phyloP scores from a whole-genome alignment of 371 early-diverging fungal species.

The Apophysomyces sp. region DNA sequence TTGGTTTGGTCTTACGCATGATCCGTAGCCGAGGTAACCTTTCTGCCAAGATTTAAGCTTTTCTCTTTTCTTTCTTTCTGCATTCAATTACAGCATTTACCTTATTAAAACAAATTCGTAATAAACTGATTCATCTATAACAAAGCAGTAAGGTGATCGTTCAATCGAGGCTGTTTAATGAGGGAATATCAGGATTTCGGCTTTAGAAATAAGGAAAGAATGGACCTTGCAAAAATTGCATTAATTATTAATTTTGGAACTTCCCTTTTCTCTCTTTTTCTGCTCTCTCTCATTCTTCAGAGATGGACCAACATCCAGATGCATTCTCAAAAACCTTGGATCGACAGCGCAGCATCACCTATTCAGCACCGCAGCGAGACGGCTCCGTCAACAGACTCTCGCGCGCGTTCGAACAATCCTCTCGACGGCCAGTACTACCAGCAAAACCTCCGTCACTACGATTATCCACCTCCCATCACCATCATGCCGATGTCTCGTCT shows the following conservation, averaged over 20 bases:
- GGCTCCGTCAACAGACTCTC: constrained; percentile 43
- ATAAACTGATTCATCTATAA: too few species aligned
- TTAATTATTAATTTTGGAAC: not conserved
- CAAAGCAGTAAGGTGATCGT: too few species aligned
- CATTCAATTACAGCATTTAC: not conserved
- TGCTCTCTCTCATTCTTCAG: not conserved
- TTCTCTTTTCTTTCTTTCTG: not conserved
- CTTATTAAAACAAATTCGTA: not conserved
- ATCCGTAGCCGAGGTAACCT: constrained; percentile 7
- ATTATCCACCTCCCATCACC: constrained; percentile 8
- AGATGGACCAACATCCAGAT: constrained; percentile 17
- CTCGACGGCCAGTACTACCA: constrained; percentile 25
- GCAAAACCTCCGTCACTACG: constrained; percentile 44
- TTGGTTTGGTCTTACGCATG: constrained; percentile 11
- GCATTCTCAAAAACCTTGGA: constrained; percentile 44
- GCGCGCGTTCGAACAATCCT: constrained; percentile 37
- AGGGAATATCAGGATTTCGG: not conserved
- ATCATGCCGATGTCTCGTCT: constrained; percentile 7
- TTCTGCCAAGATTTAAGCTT: constrained; percentile 6
- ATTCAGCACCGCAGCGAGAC: constrained; percentile 11
- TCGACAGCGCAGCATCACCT: constrained; percentile 14
- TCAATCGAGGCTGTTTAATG: too few species aligned
- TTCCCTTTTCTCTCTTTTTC: not conserved
- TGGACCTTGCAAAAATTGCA: not conserved
- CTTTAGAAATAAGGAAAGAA: not conserved